Conservation (phyloP, 768 basidiomycete genomes). For the Termitomyces sp. region DNA sequence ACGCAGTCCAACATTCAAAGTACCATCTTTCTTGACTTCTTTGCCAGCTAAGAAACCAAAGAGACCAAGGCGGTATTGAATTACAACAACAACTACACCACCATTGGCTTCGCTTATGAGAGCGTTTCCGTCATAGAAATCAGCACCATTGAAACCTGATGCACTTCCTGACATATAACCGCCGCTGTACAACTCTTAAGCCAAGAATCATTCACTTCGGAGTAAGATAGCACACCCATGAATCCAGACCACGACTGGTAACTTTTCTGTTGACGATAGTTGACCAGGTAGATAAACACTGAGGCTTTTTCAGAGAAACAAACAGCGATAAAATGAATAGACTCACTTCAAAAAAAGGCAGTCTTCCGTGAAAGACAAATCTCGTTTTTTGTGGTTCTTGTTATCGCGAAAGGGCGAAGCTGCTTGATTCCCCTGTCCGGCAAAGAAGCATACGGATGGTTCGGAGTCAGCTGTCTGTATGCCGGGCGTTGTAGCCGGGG, state of each 20-base stretch:
- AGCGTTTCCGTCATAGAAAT: constrained; percentile 23
- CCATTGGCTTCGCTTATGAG: constrained; percentile 31
- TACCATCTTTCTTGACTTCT: constrained; percentile 38
- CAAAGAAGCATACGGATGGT: constrained; percentile 34
- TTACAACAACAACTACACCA: constrained; percentile 33
- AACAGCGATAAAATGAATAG: neutral
- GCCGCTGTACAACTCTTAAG: constrained; percentile 18
- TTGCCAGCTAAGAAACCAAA: constrained; percentile 47
- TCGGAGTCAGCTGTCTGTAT: constrained; percentile 29
- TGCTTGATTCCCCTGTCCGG: constrained; percentile 23
- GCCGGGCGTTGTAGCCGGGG: constrained; percentile 24
- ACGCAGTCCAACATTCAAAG: constrained; percentile 47
- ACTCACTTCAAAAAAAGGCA: constrained; percentile 39
- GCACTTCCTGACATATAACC: constrained; percentile 32
- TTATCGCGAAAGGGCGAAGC: constrained; percentile 29
- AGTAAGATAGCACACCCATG: constrained; percentile 31
- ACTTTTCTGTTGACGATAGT: constrained; percentile 19
- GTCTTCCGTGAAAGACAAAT: constrained; percentile 29
- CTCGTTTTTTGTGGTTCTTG: constrained; percentile 2
- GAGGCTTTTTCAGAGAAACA: neutral
- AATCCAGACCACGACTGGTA: constrained; percentile 43
- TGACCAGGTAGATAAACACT: constrained; percentile 36
- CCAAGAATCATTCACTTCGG: neutral
- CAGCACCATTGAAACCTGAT: constrained; percentile 23
- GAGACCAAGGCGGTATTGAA: constrained; percentile 42